phyloP scores from a whole-genome alignment of 208 protist species.

The Vickermania ingenoplastis region DNA sequence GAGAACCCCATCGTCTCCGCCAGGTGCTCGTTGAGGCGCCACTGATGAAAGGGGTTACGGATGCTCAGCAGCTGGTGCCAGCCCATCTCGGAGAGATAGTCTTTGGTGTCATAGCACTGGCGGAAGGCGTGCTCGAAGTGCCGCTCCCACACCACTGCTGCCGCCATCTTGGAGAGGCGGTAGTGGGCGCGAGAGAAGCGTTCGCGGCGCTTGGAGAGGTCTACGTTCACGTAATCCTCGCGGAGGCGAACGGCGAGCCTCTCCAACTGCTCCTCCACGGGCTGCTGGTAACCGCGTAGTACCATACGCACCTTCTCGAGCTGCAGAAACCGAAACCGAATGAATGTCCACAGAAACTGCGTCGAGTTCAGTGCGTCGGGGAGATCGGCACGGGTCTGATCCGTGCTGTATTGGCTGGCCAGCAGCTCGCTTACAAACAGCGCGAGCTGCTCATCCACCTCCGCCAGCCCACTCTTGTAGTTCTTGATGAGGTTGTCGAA shows the following conservation, averaged over 20 bases:
- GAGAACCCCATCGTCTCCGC: slow-evolving; percentile 68
- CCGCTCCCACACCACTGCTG: slow-evolving; percentile 63
- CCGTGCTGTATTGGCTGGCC: background rate
- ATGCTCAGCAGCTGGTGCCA: slow-evolving; percentile 84
- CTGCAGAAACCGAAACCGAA: slow-evolving; percentile 56
- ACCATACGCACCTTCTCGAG: slow-evolving; percentile 59
- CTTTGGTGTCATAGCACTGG: slow-evolving; percentile 39
- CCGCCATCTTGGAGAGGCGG: slow-evolving; percentile 39
- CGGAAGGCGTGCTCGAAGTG: slow-evolving; percentile 43
- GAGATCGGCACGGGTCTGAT: background rate
- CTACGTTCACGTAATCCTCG: slow-evolving; percentile 63
- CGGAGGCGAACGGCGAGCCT: slow-evolving; percentile 45
- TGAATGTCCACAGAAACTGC: slow-evolving; percentile 52
- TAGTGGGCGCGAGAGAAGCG: slow-evolving; percentile 39
- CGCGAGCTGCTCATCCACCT: background rate
- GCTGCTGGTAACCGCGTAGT: slow-evolving; percentile 48
- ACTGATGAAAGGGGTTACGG: slow-evolving; percentile 20
- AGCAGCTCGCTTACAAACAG: background rate
- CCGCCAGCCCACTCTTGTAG: background rate
- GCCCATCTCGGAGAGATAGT: slow-evolving; percentile 69
- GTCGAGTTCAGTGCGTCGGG: too few species aligned
- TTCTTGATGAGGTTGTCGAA: background rate
- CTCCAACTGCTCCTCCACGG: slow-evolving; percentile 52
- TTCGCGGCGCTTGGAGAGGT: slow-evolving; percentile 29
- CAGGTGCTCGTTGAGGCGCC: background rate